A percentile compares a stretch with the other conserved stretches of the same genome.
These are phyloP conservation scores for Pezicula rhizophila DNA, from an alignment of 2,329 filamentous ascomycete species.

Conservation along the genomic window DNA sequence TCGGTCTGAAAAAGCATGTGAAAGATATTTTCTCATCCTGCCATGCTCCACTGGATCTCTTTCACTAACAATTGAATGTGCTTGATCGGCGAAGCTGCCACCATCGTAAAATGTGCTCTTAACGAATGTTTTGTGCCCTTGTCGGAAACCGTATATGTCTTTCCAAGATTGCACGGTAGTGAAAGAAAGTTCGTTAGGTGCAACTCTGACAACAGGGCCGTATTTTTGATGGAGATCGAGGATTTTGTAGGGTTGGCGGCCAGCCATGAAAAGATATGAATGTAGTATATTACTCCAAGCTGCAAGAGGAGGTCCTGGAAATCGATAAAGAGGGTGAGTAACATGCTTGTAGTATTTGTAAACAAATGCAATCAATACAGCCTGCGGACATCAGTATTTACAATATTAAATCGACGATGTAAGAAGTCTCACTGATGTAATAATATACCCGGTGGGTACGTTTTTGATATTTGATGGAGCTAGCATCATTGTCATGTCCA, in stretches of 20 bases:
- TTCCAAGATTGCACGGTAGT: slow-evolving; percentile 17
- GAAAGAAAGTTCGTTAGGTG: slow-evolving; percentile 25
- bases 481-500: too few species aligned
- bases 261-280: not conserved
- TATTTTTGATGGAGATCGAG: not conserved
- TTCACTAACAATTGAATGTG: slow-evolving; percentile 3
- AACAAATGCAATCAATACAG: too few species aligned
- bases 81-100: slow-evolving; percentile 2
- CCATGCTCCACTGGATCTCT: not conserved
- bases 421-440: too few species aligned
- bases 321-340: not conserved
- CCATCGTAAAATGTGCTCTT: slow-evolving; percentile 4
- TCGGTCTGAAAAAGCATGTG: slow-evolving; percentile 24
- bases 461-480: too few species aligned
- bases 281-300: not conserved
- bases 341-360: not conserved
- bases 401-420: too few species aligned
- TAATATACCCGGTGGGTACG: too few species aligned
- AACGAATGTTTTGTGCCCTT: slow-evolving; percentile 5
- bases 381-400: too few species aligned
- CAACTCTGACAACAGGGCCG: slow-evolving; percentile 18
- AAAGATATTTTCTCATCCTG: slow-evolving; percentile 13
- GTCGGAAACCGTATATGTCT: slow-evolving; percentile 19
- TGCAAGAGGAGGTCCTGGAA: not conserved
- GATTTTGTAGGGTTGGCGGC: not conserved